These are phyloP conservation scores for Periglandula ipomoeae DNA, from an alignment of 2,329 filamentous ascomycete species.

Conservation along the genomic window DNA sequence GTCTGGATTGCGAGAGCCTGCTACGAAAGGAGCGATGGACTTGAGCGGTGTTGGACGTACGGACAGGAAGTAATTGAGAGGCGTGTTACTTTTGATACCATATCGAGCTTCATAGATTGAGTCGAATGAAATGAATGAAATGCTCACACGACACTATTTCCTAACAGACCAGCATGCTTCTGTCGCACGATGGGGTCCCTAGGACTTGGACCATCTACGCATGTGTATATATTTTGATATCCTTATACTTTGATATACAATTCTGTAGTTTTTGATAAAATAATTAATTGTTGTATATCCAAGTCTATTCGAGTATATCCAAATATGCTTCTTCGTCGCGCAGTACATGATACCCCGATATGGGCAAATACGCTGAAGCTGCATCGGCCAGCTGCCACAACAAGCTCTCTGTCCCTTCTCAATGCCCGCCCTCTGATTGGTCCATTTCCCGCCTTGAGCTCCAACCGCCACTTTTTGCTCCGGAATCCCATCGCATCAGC, in stretches of 20 bases:
- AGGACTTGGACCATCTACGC: too few species aligned
- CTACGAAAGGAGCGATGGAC: constrained; percentile 46
- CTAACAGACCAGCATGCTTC: too few species aligned
- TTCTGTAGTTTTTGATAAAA: too few species aligned
- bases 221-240: too few species aligned
- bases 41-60: constrained; percentile 51
- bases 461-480: neutral
- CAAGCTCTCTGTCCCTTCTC: neutral
- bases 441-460: neutral
- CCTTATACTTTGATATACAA: too few species aligned
- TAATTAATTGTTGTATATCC: too few species aligned
- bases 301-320: too few species aligned
- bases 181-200: too few species aligned
- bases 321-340: too few species aligned
- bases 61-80: neutral
- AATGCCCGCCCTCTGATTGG: constrained; percentile 1
- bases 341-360: too few species aligned
- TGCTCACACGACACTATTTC: neutral
- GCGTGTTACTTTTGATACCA: neutral
- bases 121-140: neutral
- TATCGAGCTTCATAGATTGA: neutral
- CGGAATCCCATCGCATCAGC: neutral
- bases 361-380: too few species aligned
- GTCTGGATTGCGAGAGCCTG: constrained; percentile 48
- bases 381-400: too few species aligned